Evolutionary conservation across 2,329 filamentous ascomycete genomes (phyloP).

Genomic region (Hypoxylon sp.): DNA sequence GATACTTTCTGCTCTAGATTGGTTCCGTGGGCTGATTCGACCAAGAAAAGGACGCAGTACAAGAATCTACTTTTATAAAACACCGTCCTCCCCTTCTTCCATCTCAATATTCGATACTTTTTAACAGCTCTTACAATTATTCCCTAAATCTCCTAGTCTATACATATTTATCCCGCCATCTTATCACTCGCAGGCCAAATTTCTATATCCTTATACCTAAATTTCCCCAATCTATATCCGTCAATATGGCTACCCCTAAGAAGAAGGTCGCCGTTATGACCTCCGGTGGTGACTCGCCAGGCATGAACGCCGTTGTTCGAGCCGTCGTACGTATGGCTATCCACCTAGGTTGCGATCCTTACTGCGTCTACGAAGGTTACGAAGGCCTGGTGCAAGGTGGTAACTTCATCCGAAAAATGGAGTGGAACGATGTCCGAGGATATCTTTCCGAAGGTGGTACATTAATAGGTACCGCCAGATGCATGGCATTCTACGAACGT

Average conservation of each 20-base stretch:
- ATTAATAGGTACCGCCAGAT: constrained; percentile 92
- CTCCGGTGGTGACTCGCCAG: constrained; percentile 90
- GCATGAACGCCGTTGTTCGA: constrained; percentile 92
- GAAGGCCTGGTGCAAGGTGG: constrained; percentile 92
- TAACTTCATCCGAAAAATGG: constrained; percentile 84
- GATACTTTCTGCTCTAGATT: constrained; percentile 10
- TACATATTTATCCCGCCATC: not conserved
- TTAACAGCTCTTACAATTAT: not conserved
- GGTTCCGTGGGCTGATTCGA: constrained; percentile 26
- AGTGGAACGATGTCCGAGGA: constrained; percentile 93
- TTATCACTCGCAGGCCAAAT: constrained; percentile 6
- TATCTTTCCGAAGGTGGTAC: constrained; percentile 95
- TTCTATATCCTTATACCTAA: not conserved
- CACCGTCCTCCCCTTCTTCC: not conserved
- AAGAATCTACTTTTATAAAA: constrained; percentile 6
- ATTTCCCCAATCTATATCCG: constrained; percentile 3
- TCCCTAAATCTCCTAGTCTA: not conserved
- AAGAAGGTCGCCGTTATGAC: constrained; percentile 91
- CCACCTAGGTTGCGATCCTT: constrained; percentile 81
- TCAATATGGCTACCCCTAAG: constrained; percentile 56
- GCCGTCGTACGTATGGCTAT: constrained; percentile 93
- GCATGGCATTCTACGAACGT: constrained; percentile 91
- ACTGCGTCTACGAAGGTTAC: constrained; percentile 91
- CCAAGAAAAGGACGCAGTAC: constrained; percentile 31
- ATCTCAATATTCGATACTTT: constrained; percentile 7